A percentile compares a stretch with the other conserved stretches of the same genome.
Conservation (phyloP, 257 asterid genomes). For the Petunia secreta region DNA sequence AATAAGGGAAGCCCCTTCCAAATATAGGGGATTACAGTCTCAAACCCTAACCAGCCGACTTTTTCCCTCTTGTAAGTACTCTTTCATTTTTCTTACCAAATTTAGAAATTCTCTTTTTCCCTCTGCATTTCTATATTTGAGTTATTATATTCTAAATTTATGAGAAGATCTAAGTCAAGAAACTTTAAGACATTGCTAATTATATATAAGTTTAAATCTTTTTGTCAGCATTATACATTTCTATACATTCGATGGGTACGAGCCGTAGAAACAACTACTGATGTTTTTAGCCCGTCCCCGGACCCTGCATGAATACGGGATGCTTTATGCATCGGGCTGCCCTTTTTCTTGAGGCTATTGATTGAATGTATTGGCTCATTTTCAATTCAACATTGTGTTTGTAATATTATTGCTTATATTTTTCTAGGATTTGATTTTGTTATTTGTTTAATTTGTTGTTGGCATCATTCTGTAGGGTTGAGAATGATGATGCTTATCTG, state of each 20-base stretch:
- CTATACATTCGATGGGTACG: neutral
- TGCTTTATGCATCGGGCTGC: no score
- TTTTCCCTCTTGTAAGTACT: constrained; percentile 22
- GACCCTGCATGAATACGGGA: no score
- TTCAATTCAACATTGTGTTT: neutral
- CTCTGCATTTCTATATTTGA: neutral
- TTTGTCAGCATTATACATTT: neutral
- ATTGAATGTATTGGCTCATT: neutral
- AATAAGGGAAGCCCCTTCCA: neutral
- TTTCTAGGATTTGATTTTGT: constrained; percentile 18
- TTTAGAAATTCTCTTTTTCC: neutral
- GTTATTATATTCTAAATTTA: constrained; percentile 12
- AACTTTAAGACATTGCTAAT: neutral
- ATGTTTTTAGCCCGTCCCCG: no score
- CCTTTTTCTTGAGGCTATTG: neutral
- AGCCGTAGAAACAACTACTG: no score
- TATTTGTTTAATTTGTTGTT: constrained; percentile 12
- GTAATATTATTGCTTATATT: constrained; percentile 5
- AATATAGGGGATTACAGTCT: constrained; percentile 13
- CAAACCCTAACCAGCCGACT: constrained; percentile 32
- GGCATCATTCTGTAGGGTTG: constrained; percentile 31
- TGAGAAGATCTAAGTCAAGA: neutral
- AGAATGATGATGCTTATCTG: constrained; percentile 24
- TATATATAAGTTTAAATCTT: constrained; percentile 3
- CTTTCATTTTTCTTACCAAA: neutral